Evolutionary conservation across 768 basidiomycete species (phyloP).

Genomic region (Leccinum disarticulatum): DNA sequence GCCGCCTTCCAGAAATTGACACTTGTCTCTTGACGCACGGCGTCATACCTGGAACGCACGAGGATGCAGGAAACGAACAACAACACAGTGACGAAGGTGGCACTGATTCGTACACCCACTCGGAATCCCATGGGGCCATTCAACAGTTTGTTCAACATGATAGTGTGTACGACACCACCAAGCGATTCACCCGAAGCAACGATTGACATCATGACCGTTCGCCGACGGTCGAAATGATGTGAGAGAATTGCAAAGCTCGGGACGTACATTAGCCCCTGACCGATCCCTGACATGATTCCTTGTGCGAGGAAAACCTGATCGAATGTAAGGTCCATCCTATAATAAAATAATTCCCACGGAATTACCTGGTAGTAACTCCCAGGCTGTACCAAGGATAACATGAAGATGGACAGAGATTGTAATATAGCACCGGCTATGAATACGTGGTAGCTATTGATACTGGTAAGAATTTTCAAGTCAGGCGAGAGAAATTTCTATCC

Average conservation of each 20-base stretch:
- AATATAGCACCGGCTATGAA: constrained; percentile 27
- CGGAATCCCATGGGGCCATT: constrained; percentile 47
- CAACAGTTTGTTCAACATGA: constrained; percentile 52
- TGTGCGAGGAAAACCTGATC: constrained; percentile 44
- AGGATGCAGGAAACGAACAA: constrained; percentile 39
- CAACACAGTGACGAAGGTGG: constrained; percentile 37
- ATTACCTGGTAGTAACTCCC: constrained; percentile 37
- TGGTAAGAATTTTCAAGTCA: not conserved
- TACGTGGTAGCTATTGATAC: not conserved
- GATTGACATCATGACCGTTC: constrained; percentile 46
- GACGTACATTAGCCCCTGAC: constrained; percentile 44
- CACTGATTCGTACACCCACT: constrained; percentile 40
- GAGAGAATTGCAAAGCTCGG: constrained; percentile 43
- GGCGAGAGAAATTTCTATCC: not conserved
- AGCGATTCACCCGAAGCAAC: constrained; percentile 48
- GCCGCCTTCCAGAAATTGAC: constrained; percentile 17
- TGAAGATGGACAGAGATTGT: constrained; percentile 34
- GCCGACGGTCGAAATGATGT: constrained; percentile 43
- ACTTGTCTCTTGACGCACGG: not conserved
- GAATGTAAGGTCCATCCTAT: not conserved
- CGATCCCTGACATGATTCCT: constrained; percentile 43
- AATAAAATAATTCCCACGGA: not conserved
- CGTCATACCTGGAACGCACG: constrained; percentile 35
- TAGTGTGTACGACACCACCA: constrained; percentile 57
- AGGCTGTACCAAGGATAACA: constrained; percentile 37